Base-by-base conservation (phyloP, 1,284 basidiomycete genomes). In the Xerocomus minutiporus region DNA sequence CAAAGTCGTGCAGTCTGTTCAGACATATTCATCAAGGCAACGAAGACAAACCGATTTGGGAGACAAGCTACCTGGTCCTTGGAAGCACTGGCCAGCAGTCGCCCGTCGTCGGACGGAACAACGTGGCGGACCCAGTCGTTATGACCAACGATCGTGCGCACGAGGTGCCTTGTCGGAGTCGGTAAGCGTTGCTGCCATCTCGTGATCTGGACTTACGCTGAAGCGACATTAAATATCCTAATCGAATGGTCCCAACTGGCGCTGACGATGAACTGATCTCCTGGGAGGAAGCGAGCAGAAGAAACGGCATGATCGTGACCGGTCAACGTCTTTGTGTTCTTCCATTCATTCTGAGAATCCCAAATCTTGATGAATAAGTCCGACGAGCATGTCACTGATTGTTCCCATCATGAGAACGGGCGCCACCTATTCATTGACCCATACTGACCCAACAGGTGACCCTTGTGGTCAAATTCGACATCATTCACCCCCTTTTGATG, bases 251-350 rank as follows among this genome's bases (percentile, higher is more conserved):
- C 93, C 65, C 93, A 77, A 66, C 91, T 93, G 1, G 91, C 90
- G 46, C 87, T 91, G 54, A 94, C 84, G 55, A 96, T 80, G 57
- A 80, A 79, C 64, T 88, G 86, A 65, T 93, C 93, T 20, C 88
- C 86, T 0, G 91, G 91, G 64, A 94, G 75, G 65, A 95, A 96
- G 12, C 84, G 79, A 2, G 88, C 91, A 17, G 83, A 83, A 8
- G 91, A 93, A 38, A 96, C 88, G 17, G 89, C 86, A 68, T 96
- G 93, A 67, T 96, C 93, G 65, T 96, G 93, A 1, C 92, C 93
- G 54, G 88, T 84, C 48, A 96, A 75, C 5, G 93, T 94, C 69
- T 90, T 90, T 48, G 79, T 80, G 65, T 93, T 93, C 71, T 89
- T 91, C 79, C 91, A 94, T 58, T 93, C 89, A 66, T 93, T 90